Evolutionary conservation across 495 filamentous ascomycete genomes (phyloP).

Genomic region (Annulohypoxylon stygium): DNA sequence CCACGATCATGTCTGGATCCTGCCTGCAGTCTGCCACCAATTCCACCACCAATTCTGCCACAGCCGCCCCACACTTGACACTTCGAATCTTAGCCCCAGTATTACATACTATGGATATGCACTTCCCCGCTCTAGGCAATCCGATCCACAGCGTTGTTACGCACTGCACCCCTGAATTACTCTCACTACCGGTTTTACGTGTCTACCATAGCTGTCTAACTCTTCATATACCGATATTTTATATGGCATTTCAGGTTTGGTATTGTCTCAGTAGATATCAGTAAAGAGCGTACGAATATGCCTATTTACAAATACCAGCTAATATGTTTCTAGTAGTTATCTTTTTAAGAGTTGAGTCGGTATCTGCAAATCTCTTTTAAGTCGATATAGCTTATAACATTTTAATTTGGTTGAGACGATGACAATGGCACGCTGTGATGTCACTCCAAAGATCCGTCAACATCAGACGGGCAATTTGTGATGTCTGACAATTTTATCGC

Average conservation of each 20-base stretch:
- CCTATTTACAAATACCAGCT: neutral
- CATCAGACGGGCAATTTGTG: neutral
- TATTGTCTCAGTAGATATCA: neutral
- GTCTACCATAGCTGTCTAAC: neutral
- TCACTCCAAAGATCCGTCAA: conserved; percentile 17
- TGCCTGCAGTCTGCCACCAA: neutral
- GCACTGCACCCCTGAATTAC: conserved; percentile 16
- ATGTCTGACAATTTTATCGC: conserved; percentile 7
- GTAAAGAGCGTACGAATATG: too few species aligned
- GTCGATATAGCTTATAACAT: conserved; percentile 1
- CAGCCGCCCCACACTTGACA: conserved; percentile 19
- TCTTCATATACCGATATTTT: neutral
- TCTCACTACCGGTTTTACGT: neutral
- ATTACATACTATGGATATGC: conserved; percentile 18
- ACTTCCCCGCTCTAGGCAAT: conserved; percentile 34
- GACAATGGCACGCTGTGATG: conserved; percentile 28
- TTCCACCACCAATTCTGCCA: neutral
- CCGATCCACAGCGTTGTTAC: neutral
- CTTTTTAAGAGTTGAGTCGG: too few species aligned
- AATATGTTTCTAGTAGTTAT: neutral
- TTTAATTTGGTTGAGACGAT: neutral
- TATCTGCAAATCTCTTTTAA: neutral
- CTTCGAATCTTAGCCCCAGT: neutral
- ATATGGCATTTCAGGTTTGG: neutral
- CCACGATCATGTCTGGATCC: neutral